phyloP scores from a whole-genome alignment of 2,329 filamentous ascomycete genomes.

The Colletotrichum sidae region DNA sequence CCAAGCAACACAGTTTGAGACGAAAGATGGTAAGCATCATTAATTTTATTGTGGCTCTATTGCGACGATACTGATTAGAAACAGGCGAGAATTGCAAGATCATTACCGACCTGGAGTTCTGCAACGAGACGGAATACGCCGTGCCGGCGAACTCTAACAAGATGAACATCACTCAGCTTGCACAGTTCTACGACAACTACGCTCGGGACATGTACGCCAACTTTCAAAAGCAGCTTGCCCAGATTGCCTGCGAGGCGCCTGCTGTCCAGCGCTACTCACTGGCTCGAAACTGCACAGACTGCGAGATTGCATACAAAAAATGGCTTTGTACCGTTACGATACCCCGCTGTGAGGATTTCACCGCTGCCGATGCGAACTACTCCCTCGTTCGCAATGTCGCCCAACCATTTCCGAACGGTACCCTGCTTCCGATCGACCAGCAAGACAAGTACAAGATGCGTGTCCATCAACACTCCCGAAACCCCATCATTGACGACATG shows the following conservation, averaged over 20 bases:
- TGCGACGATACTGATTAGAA: background rate
- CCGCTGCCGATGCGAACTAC: slow-evolving; percentile 56
- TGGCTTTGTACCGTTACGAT: slow-evolving; percentile 97
- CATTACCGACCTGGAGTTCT: slow-evolving; percentile 89
- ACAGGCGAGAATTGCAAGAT: slow-evolving; percentile 85
- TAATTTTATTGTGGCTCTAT: background rate
- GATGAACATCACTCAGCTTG: slow-evolving; percentile 70
- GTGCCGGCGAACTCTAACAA: slow-evolving; percentile 82
- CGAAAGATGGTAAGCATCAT: slow-evolving; percentile 75
- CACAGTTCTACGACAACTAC: slow-evolving; percentile 81
- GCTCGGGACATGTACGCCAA: slow-evolving; percentile 77
- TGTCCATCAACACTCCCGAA: slow-evolving; percentile 71
- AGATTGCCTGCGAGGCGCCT: slow-evolving; percentile 85
- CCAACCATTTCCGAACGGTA: slow-evolving; percentile 78
- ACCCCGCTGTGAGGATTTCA: slow-evolving; percentile 90
- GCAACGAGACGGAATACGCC: slow-evolving; percentile 88
- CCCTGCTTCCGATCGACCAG: slow-evolving; percentile 55
- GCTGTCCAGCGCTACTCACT: slow-evolving; percentile 84
- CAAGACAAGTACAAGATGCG: slow-evolving; percentile 44
- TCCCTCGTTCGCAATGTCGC: slow-evolving; percentile 74
- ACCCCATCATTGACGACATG: slow-evolving; percentile 75
- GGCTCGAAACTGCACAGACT: slow-evolving; percentile 80
- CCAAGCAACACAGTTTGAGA: slow-evolving; percentile 77
- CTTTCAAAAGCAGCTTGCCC: slow-evolving; percentile 84
- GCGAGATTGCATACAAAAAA: slow-evolving; percentile 83